Conservation (phyloP, 164 flowering plant genomes). For the Tetracentron sinense region DNA sequence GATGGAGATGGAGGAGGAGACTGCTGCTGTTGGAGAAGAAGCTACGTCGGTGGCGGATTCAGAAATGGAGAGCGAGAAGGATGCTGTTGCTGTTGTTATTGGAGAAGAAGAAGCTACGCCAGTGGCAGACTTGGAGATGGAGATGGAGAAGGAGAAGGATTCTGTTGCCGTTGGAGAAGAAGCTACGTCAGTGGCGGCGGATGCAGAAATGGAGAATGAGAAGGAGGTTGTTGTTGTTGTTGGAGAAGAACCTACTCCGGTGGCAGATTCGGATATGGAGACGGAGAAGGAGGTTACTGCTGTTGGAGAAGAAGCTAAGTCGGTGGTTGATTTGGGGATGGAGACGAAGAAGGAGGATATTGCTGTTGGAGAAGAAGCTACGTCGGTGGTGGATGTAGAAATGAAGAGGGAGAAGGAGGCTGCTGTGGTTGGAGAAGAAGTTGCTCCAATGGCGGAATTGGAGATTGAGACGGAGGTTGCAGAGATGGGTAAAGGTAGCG, state of each 20-base stretch:
- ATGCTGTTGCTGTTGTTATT: not conserved
- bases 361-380: not conserved
- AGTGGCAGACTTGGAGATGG: not conserved
- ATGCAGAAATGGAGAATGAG: no score
- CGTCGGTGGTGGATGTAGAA: not conserved
- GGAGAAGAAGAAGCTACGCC: no score
- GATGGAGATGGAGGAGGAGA: no score
- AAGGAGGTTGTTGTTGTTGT: not conserved
- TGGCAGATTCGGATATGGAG: no score
- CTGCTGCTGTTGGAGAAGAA: not conserved
- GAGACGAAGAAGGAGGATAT: not conserved
- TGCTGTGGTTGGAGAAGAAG: not conserved
- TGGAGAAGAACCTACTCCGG: not conserved
- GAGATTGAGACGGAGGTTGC: constrained; percentile 15
- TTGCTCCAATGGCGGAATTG: constrained; percentile 9
- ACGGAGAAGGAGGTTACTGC: not conserved
- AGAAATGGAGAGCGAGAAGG: no score
- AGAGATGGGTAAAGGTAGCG: constrained; percentile 15
- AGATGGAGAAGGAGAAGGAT: not conserved
- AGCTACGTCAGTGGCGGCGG: no score
- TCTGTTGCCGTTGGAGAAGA: not conserved
- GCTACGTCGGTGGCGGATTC: no score
- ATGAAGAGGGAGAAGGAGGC: not conserved
- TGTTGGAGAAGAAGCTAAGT: not conserved
- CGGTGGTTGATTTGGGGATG: no score